Percentiles rank a stretch among this genome's conserved stretches.
Evolutionary conservation across 2,329 filamentous ascomycete genomes (phyloP).

Genomic region (Metarhizium anisopliae): DNA sequence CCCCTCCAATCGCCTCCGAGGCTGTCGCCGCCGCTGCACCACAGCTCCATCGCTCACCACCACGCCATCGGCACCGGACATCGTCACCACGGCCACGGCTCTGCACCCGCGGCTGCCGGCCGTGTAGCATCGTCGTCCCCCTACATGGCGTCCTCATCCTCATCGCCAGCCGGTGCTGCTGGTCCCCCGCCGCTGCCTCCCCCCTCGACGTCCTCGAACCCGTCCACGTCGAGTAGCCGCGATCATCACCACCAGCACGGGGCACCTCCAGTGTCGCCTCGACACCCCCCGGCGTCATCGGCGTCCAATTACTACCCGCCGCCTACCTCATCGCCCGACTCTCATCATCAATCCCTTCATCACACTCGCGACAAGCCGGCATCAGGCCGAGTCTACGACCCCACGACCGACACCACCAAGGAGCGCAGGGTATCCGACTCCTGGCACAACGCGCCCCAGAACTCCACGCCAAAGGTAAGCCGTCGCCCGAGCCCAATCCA

Average conservation of each 20-base stretch:
- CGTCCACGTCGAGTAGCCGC: conserved; percentile 8
- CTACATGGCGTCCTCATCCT: conserved; percentile 28
- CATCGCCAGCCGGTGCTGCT: conserved; percentile 17
- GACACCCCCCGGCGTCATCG: conserved; percentile 29
- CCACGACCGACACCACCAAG: conserved; percentile 39
- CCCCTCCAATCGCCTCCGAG: conserved; percentile 20
- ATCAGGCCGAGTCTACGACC: conserved; percentile 43
- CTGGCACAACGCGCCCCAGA: conserved; percentile 36
- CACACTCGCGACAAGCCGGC: conserved; percentile 29
- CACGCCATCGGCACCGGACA: background rate
- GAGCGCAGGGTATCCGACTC: conserved; percentile 39
- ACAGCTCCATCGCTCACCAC: conserved; percentile 2
- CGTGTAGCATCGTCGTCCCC: conserved; percentile 8
- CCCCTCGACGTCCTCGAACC: conserved; percentile 14
- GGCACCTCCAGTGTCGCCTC: conserved; percentile 29
- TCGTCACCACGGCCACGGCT: conserved; percentile 13
- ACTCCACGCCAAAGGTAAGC: conserved; percentile 39
- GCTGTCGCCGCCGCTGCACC: conserved; percentile 8
- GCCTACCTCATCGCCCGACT: background rate
- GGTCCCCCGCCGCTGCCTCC: conserved; percentile 22
- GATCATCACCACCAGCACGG: conserved; percentile 19
- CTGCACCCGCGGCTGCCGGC: background rate
- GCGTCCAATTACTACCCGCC: conserved; percentile 11
- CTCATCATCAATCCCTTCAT: conserved; percentile 13
- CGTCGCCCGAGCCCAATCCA: conserved; percentile 14